Evolutionary conservation across 805 yeast genomes (phyloP).

Genomic region (Lachancea thermotolerans): DNA sequence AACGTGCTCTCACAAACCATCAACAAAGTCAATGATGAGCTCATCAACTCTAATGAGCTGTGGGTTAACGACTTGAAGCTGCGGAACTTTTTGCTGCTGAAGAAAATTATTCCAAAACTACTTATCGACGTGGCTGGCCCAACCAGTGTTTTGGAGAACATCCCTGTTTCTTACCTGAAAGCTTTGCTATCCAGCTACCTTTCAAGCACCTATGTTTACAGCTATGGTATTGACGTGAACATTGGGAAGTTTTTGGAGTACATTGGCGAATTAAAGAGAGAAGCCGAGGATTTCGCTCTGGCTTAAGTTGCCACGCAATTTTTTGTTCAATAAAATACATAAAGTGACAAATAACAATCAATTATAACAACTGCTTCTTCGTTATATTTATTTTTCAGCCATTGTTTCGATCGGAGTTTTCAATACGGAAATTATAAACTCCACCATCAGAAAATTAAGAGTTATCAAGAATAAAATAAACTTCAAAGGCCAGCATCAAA

Average conservation of each 20-base stretch:
- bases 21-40: slow-evolving; percentile 78
- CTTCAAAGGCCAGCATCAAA: too few relatives aligned
- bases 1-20: slow-evolving; percentile 78
- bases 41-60: slow-evolving; percentile 70
- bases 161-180: slow-evolving; percentile 80
- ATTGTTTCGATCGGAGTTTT: background rate
- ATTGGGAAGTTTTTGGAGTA: slow-evolving; percentile 72
- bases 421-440: too few relatives aligned
- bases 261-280: slow-evolving; percentile 50
- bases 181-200: slow-evolving; percentile 84
- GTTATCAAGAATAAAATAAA: too few relatives aligned
- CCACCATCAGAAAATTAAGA: too few relatives aligned
- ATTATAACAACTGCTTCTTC: background rate
- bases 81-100: slow-evolving; percentile 62
- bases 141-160: slow-evolving; percentile 60
- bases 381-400: background rate
- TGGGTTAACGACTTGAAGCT: slow-evolving; percentile 76
- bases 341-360: background rate
- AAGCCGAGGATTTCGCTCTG: slow-evolving; percentile 12
- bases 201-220: slow-evolving; percentile 79
- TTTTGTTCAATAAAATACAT: background rate
- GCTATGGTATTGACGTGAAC: slow-evolving; percentile 68
- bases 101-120: slow-evolving; percentile 70
- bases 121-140: slow-evolving; percentile 61
- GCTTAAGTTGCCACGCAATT: background rate